Conservation (phyloP, 345 rosid genomes). For the Geranium brycei region DNA sequence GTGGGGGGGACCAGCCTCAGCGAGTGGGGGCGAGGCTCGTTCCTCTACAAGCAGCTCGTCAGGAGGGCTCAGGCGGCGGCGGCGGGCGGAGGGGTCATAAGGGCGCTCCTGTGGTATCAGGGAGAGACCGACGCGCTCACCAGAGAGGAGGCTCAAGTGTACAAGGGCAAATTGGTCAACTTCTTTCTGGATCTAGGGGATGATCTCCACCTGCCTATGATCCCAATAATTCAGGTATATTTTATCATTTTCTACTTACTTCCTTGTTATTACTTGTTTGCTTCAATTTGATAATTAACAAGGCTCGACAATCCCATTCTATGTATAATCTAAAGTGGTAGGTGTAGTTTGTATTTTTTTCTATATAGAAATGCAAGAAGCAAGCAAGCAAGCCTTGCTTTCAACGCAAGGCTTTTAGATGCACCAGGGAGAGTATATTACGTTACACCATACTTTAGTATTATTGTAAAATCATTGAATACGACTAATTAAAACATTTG, state of each 20-base stretch:
- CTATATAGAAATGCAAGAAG: background rate
- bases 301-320: too few relatives aligned
- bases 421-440: too few relatives aligned
- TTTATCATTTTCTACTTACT: too few relatives aligned
- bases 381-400: background rate
- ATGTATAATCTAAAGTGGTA: background rate
- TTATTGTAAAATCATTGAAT: too few relatives aligned
- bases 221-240: slow-evolving; percentile 58
- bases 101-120: slow-evolving; percentile 72
- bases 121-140: slow-evolving; percentile 59
- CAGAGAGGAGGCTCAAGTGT: slow-evolving; percentile 37
- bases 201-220: slow-evolving; percentile 49
- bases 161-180: slow-evolving; percentile 33
- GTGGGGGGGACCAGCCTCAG: slow-evolving; percentile 63
- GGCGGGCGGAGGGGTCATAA: slow-evolving; percentile 33
- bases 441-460: too few relatives aligned
- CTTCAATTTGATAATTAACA: too few relatives aligned
- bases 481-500: too few relatives aligned
- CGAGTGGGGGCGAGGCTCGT: slow-evolving; percentile 54
- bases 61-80: slow-evolving; percentile 31
- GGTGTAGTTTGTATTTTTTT: background rate
- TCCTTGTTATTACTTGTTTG: too few relatives aligned
- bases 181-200: slow-evolving; percentile 43
- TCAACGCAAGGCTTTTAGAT: too few relatives aligned
- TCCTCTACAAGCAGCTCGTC: slow-evolving; percentile 40